phyloP scores from a whole-genome alignment of 208 protist species.

The Leishmania guyanensis region DNA sequence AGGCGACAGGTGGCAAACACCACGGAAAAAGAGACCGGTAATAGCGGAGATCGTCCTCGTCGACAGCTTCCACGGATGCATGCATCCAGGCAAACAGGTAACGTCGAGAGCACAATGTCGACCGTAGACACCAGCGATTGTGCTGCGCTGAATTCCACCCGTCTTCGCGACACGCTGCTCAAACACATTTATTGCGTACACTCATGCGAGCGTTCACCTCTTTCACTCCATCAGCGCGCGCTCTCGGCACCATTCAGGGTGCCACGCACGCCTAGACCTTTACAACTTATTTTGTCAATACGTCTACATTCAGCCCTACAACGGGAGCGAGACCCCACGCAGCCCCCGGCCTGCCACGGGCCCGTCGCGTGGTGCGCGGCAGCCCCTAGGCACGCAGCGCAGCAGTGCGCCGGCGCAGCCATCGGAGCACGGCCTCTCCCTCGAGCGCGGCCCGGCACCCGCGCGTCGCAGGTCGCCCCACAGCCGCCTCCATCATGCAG shows the following conservation, averaged over 20 bases:
- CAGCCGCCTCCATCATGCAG: background rate
- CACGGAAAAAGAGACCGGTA: too few relatives aligned
- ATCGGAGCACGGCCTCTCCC: too few relatives aligned
- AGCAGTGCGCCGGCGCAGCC: too few relatives aligned
- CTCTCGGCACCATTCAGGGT: background rate
- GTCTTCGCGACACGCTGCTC: background rate
- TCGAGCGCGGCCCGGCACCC: background rate
- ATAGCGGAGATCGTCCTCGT: background rate
- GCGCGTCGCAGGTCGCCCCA: background rate
- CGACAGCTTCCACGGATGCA: background rate
- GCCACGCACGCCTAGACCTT: background rate
- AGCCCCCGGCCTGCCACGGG: too few relatives aligned
- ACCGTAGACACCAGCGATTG: background rate
- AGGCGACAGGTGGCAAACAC: too few relatives aligned
- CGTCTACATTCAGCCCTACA: background rate
- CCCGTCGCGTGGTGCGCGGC: background rate
- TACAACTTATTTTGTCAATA: background rate
- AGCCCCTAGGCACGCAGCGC: too few relatives aligned
- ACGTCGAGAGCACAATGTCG: background rate
- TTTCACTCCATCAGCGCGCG: background rate
- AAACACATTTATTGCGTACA: background rate
- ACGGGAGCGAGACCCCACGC: background rate
- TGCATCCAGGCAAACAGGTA: background rate
- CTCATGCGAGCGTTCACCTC: background rate
- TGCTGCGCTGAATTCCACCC: background rate